Conservation (phyloP, 306 rosid genomes). For the Vachellia collinsii region DNA sequence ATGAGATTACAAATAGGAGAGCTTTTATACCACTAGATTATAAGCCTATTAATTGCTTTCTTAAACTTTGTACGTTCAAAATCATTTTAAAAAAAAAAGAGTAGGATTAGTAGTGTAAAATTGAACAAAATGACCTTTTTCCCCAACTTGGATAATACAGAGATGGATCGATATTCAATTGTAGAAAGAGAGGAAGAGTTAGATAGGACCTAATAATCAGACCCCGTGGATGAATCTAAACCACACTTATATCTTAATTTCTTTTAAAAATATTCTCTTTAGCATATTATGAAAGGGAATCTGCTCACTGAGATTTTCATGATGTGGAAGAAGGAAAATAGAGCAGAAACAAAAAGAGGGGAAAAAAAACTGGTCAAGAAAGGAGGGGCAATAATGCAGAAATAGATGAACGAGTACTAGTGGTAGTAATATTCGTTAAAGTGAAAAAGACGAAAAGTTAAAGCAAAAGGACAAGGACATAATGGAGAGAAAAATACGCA, state of each 20-base stretch:
- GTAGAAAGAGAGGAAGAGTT: not conserved
- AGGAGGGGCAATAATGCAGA: not conserved
- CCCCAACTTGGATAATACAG: not conserved
- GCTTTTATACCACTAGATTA: too few species aligned
- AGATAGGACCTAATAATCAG: not conserved
- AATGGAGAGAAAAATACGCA: not conserved
- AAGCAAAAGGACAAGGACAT: constrained; percentile 50
- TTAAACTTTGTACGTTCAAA: not conserved
- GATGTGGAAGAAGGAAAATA: not conserved
- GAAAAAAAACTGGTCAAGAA: not conserved
- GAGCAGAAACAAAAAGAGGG: not conserved
- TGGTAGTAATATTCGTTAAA: constrained; percentile 39
- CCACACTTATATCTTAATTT: not conserved
- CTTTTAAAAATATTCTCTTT: not conserved
- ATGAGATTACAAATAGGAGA: too few species aligned
- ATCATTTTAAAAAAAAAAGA: not conserved
- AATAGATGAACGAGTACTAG: not conserved
- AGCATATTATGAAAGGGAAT: not conserved
- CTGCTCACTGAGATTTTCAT: not conserved
- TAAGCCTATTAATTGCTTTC: too few species aligned
- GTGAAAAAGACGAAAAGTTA: constrained; percentile 60
- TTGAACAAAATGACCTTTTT: not conserved
- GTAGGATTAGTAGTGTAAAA: not conserved
- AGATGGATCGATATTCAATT: not conserved
- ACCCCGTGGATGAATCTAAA: not conserved